Evolutionary conservation across 2,329 filamentous ascomycete species (phyloP).

Genomic region (Xylaria polymorpha): DNA sequence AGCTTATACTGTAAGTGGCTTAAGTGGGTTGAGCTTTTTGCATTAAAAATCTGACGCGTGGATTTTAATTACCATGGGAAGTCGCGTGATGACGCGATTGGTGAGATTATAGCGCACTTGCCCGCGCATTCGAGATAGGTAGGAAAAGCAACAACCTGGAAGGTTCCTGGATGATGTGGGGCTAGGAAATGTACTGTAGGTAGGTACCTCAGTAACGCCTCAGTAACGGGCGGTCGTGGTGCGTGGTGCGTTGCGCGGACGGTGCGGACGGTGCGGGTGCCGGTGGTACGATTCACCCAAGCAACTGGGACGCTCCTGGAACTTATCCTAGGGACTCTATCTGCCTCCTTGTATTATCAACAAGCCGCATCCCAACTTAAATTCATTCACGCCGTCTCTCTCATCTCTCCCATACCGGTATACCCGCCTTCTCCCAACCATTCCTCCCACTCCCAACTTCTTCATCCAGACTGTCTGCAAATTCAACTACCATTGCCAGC

Average conservation of each 20-base stretch:
- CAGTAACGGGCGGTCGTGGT: slow-evolving; percentile 5
- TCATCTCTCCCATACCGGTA: neutral
- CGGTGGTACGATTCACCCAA: slow-evolving; percentile 15
- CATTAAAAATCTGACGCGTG: slow-evolving; percentile 20
- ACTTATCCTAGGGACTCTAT: slow-evolving; percentile 11
- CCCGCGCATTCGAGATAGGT: no score
- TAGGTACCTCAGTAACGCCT: neutral
- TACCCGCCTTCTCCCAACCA: neutral
- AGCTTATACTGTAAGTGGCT: neutral
- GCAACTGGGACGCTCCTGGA: slow-evolving; percentile 15
- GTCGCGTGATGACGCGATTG: slow-evolving; percentile 25
- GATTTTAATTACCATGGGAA: slow-evolving; percentile 20
- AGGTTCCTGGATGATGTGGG: slow-evolving; percentile 14
- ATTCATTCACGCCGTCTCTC: neutral
- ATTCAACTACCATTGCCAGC: neutral
- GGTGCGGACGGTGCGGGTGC: slow-evolving; percentile 16
- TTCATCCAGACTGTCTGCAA: neutral
- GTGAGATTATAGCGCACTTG: slow-evolving; percentile 17
- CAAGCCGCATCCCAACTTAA: slow-evolving; percentile 1
- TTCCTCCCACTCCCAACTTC: no score
- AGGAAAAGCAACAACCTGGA: neutral
- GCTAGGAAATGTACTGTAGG: neutral
- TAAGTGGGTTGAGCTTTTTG: neutral
- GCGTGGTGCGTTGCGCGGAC: no score
- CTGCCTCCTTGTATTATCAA: no score